Evolutionary conservation across 495 filamentous ascomycete genomes (phyloP).

Genomic region (Penicillium paxilli): DNA sequence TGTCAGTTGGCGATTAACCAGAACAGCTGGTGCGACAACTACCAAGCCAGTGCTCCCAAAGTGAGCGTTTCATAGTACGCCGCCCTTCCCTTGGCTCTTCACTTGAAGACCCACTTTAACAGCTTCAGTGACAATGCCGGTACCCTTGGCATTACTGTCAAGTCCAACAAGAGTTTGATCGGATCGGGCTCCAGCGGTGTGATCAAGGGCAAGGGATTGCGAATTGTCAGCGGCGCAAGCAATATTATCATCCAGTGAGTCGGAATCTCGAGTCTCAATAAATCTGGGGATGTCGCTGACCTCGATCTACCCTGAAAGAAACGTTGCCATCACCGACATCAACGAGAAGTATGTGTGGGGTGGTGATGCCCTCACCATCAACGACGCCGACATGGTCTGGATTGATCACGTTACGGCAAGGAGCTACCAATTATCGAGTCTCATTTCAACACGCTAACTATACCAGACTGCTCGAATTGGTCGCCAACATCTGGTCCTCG

Average conservation of each 20-base stretch:
- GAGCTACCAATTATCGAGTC: neutral
- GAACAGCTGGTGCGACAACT: conserved; percentile 48
- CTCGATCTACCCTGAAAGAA: conserved; percentile 18
- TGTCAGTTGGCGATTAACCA: conserved; percentile 56
- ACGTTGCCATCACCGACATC: conserved; percentile 48
- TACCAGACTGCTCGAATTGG: conserved; percentile 41
- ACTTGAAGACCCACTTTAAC: neutral
- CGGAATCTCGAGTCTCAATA: neutral
- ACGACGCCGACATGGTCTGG: conserved; percentile 44
- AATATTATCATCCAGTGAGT: conserved; percentile 50
- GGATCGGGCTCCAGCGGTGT: conserved; percentile 36
- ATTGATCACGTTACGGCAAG: conserved; percentile 47
- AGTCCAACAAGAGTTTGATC: conserved; percentile 46
- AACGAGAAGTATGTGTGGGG: conserved; percentile 53
- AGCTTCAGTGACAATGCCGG: conserved; percentile 39
- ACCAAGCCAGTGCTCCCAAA: conserved; percentile 32
- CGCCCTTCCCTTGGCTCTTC: neutral
- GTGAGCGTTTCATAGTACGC: conserved; percentile 40
- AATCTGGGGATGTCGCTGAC: neutral
- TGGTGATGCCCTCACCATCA: conserved; percentile 47
- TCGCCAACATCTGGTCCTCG: conserved; percentile 47
- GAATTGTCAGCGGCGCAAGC: conserved; percentile 42
- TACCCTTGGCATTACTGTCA: conserved; percentile 41
- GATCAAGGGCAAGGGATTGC: conserved; percentile 47
- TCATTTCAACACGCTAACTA: neutral